Conservation (phyloP, 2,329 filamentous ascomycete species). For the Aspergillus awamori region DNA sequence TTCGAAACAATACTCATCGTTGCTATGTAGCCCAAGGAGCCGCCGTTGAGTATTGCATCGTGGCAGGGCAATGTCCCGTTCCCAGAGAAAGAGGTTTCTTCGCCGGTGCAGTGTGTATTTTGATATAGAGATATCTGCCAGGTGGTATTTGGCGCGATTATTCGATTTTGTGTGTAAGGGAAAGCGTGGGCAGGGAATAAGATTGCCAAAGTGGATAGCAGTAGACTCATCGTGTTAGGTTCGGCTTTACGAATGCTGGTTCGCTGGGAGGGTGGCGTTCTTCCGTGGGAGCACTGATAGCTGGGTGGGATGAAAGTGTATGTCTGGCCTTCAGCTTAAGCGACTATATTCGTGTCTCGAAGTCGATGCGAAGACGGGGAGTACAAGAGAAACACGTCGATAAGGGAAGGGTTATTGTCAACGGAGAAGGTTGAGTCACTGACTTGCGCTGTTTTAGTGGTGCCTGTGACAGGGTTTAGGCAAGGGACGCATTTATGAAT, state of each 20-base stretch:
- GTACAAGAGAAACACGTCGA: background rate
- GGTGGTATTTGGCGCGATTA: slow-evolving; percentile 1
- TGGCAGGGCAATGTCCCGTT: slow-evolving; percentile 9
- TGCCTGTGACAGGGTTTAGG: background rate
- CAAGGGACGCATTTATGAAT: background rate
- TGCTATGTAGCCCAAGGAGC: slow-evolving; percentile 16
- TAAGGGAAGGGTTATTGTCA: background rate
- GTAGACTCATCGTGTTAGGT: background rate
- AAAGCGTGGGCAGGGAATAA: background rate
- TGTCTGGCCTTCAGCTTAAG: background rate
- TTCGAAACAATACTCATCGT: background rate
- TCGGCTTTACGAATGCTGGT: background rate
- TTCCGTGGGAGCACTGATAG: background rate
- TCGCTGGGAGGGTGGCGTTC: background rate
- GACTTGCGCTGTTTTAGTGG: background rate
- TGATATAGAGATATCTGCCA: slow-evolving; percentile 19
- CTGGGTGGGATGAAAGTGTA: background rate
- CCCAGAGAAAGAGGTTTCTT: slow-evolving; percentile 15
- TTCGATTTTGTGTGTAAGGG: background rate
- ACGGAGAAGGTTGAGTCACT: background rate
- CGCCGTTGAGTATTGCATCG: slow-evolving; percentile 16
- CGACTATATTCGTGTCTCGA: background rate
- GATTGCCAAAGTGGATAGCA: background rate
- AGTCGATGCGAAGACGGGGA: background rate
- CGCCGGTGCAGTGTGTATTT: slow-evolving; percentile 18